These are phyloP conservation scores for Gynostemma pentaphyllum DNA, from an alignment of 306 rosid species.

Conservation along the genomic window DNA sequence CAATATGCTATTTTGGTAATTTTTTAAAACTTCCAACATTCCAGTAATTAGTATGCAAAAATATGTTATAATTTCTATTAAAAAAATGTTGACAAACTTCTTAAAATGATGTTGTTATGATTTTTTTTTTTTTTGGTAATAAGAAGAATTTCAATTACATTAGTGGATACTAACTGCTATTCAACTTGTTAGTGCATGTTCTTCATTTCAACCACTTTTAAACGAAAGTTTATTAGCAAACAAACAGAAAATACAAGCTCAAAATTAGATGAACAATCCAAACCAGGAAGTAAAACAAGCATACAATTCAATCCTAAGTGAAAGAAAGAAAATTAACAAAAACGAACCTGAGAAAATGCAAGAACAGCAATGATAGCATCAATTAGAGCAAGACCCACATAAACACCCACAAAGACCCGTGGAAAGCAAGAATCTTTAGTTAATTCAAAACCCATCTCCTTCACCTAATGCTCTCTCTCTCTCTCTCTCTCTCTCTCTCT, in stretches of 20 bases:
- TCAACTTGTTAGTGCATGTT: no score
- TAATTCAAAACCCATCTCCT: slow-evolving; percentile 38
- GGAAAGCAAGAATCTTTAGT: slow-evolving; percentile 53
- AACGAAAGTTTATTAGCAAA: no score
- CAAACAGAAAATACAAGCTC: background rate
- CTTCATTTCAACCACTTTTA: no score
- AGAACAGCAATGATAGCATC: slow-evolving; percentile 48
- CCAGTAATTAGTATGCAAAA: no score
- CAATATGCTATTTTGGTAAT: no score
- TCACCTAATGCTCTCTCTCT: background rate
- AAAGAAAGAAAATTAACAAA: background rate
- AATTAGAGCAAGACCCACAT: slow-evolving; percentile 56
- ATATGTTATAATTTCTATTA: no score
- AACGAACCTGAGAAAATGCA: slow-evolving; percentile 64
- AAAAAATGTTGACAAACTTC: no score
- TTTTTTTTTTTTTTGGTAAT: no score
- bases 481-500: slow-evolving; percentile 8
- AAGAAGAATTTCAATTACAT: no score
- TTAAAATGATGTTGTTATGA: no score
- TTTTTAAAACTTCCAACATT: no score
- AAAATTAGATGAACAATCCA: background rate
- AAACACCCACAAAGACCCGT: slow-evolving; percentile 31
- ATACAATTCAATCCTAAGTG: background rate
- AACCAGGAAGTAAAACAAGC: background rate
- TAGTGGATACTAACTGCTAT: no score